Percentiles rank a stretch among this genome's conserved stretches.
Conservation (phyloP, 1,139 yeast species). For the Protomyces arabidopsidicola region DNA sequence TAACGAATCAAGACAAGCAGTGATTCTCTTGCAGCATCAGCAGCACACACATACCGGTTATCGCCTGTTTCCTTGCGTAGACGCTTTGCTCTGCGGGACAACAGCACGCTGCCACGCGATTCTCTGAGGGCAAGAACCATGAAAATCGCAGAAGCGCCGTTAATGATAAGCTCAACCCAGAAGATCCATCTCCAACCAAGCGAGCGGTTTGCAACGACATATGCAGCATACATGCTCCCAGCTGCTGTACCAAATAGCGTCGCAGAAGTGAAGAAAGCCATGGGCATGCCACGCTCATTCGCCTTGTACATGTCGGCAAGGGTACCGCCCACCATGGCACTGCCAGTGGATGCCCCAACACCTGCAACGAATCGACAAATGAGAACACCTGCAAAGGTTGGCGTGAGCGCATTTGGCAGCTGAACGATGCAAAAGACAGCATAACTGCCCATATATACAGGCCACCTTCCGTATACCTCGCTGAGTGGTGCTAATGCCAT, state of each 20-base stretch:
- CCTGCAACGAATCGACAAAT: conserved; percentile 62
- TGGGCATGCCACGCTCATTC: conserved; percentile 57
- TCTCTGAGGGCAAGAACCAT: conserved; percentile 48
- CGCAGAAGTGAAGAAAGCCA: conserved; percentile 57
- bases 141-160: conserved; percentile 49
- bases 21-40: conserved; percentile 24
- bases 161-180: conserved; percentile 52
- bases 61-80: conserved; percentile 38
- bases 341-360: conserved; percentile 72
- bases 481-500: conserved; percentile 56
- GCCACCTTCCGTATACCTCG: conserved; percentile 69
- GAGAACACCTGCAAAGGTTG: conserved; percentile 53
- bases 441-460: conserved; percentile 56
- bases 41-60: conserved; percentile 18
- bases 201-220: conserved; percentile 46
- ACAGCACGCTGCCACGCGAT: conserved; percentile 52
- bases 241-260: conserved; percentile 60
- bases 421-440: conserved; percentile 53
- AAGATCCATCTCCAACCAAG: conserved; percentile 70
- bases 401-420: conserved; percentile 54
- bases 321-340: conserved; percentile 85
- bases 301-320: conserved; percentile 67
- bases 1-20: conserved; percentile 5
- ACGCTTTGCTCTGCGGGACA: conserved; percentile 59
- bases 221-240: conserved; percentile 59